Evolutionary conservation across 2,329 filamentous ascomycete species (phyloP), one percentile per base, ranked within the genome.

Genomic region (Aspergillus chevalieri): DNA sequence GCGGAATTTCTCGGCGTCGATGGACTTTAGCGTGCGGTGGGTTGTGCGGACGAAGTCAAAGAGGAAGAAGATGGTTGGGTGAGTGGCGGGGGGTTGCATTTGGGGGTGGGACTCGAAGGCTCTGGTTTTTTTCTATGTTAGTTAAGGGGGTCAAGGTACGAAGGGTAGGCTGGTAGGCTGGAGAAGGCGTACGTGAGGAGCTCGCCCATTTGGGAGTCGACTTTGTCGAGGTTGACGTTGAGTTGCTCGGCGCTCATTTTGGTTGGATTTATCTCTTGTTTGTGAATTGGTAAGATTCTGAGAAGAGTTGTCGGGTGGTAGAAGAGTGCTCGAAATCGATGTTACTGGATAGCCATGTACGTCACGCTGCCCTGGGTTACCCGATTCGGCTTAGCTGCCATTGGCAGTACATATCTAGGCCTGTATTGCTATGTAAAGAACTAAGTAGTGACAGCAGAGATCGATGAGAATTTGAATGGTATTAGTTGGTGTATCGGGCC

Each of bases 1-100:
- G 7, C 51, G 55, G 47, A 62, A 58, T 43, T 64, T 62, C 2
- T 53, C 42, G 12, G 50, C 14, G 47, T 68, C 60, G 36, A 67
- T 52, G 7, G 34, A 30, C 41, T 58, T 50, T 2, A 68, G 53
- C 36, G 53, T 47, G 24, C 50, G 82, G 65, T 87, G 83, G 52
- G 86, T 79, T 65, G 87, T 85, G 47, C 83, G 82, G 47, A 87
- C 68, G 62, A 88, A 87, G 67, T 88, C 81, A 38, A 84, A 67
- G 50, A 84, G 74, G 63, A 86, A 86, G 51, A 64, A 62, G 26
- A 63, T 39, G 7, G 66, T 61, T 21, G 65, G 60, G 49, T 65
- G 52, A 9, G 60, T 50, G 51, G 48, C 56, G 12, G 60, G 52
- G 26, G 65, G 65, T 56, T 64, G 62, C 62, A 61, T 67, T 54